These are phyloP conservation scores for Populus trichocarpa DNA, from an alignment of 441 rosid genomes.

Conservation along the genomic window DNA sequence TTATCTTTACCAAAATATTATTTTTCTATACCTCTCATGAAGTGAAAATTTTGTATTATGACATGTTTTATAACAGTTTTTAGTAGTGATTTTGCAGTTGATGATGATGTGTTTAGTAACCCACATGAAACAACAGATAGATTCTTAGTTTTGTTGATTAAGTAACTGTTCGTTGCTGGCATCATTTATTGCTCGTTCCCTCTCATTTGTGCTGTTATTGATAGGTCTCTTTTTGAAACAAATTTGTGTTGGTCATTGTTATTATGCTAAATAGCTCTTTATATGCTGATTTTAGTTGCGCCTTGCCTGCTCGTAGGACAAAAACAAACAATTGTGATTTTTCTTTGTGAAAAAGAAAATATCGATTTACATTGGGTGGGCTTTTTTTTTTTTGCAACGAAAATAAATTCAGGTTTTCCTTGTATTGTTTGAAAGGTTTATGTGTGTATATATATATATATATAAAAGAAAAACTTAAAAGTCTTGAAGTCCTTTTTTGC, in stretches of 20 bases:
- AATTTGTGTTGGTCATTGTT: not conserved
- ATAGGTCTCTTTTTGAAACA: not conserved
- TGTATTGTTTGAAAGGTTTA: not conserved
- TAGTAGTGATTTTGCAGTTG: not conserved
- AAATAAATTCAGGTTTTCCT: not conserved
- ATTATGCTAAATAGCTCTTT: not conserved
- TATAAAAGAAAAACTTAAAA: too few species aligned
- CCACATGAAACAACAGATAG: not conserved
- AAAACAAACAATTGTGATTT: not conserved
- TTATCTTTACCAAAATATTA: not conserved
- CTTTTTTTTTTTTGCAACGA: not conserved
- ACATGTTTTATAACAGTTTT: not conserved
- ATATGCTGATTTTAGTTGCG: not conserved
- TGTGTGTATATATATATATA: too few species aligned
- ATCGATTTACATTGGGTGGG: not conserved
- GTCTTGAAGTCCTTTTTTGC: too few species aligned
- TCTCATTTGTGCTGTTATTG: not conserved
- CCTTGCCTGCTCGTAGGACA: not conserved
- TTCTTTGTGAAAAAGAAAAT: not conserved
- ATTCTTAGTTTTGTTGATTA: not conserved
- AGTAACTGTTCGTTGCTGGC: not conserved
- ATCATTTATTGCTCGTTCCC: not conserved
- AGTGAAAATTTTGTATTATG: not conserved
- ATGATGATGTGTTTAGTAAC: too few species aligned
- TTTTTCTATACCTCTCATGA: not conserved